Evolutionary conservation across 2,329 filamentous ascomycete species (phyloP).

Genomic region (Aspergillus thermomutatus): DNA sequence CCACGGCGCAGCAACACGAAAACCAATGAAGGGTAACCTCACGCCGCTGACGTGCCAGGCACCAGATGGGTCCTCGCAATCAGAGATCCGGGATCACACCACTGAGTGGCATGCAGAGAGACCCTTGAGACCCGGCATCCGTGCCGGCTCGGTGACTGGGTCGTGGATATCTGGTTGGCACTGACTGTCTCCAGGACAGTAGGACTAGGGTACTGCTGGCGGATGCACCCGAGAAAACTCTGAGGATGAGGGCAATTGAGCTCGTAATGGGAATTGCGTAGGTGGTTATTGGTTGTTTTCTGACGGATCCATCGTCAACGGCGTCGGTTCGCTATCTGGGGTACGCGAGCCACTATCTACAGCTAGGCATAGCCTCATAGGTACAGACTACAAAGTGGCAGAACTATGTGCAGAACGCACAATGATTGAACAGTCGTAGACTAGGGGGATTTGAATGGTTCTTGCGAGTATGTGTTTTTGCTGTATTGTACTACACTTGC

Average conservation of each 20-base stretch:
- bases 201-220: too few species aligned
- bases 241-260: not conserved
- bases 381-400: not conserved
- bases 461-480: too few species aligned
- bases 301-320: not conserved
- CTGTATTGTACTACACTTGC: not conserved
- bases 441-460: too few species aligned
- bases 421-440: not conserved
- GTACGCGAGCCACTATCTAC: slow-evolving; percentile 17
- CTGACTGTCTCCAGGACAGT: too few species aligned
- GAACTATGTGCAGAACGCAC: too few species aligned
- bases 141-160: slow-evolving; percentile 2
- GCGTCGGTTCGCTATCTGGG: slow-evolving; percentile 12
- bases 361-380: slow-evolving; percentile 5
- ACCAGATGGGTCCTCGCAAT: not conserved
- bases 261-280: not conserved
- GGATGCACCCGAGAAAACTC: not conserved
- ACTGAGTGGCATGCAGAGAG: slow-evolving; percentile 9
- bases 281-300: not conserved
- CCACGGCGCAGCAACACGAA: not conserved
- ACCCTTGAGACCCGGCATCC: slow-evolving; percentile 14
- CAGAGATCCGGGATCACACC: slow-evolving; percentile 17
- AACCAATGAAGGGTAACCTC: too few species aligned
- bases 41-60: not conserved
- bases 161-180: too few species aligned